A percentile compares a stretch with the other conserved stretches of the same genome.
Conservation (phyloP, 2,329 filamentous ascomycete genomes). For the Pyricularia sp. region DNA sequence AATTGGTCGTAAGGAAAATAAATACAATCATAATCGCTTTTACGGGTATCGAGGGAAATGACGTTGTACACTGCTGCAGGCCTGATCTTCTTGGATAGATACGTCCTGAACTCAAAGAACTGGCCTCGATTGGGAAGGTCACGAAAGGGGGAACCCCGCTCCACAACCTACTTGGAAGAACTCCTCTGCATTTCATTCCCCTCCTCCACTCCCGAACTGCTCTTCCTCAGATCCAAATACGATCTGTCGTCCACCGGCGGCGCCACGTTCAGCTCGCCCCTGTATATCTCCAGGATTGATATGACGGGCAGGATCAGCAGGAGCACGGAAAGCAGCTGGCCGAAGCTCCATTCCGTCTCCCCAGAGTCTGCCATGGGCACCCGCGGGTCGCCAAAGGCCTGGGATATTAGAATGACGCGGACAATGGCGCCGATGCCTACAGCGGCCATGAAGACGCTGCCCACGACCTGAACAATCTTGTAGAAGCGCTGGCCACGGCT, state of each 20-base stretch:
- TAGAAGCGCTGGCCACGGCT: slow-evolving; percentile 43
- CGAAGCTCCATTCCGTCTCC: slow-evolving; percentile 54
- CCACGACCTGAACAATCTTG: slow-evolving; percentile 38
- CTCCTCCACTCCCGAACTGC: slow-evolving; percentile 30
- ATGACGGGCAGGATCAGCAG: slow-evolving; percentile 51
- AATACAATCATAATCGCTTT: neutral
- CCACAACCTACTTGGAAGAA: slow-evolving; percentile 11
- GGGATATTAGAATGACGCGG: slow-evolving; percentile 46
- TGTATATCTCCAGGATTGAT: slow-evolving; percentile 47
- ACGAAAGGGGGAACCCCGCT: neutral
- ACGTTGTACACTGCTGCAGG: neutral
- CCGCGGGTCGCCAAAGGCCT: slow-evolving; percentile 48
- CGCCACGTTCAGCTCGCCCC: slow-evolving; percentile 37
- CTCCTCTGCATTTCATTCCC: slow-evolving; percentile 14
- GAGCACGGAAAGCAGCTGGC: slow-evolving; percentile 50
- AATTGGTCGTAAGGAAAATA: too few species aligned
- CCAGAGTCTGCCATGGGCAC: slow-evolving; percentile 39
- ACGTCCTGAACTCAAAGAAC: slow-evolving; percentile 28
- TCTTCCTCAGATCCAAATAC: slow-evolving; percentile 9
- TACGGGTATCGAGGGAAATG: neutral
- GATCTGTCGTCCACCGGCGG: slow-evolving; percentile 29
- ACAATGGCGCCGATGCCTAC: slow-evolving; percentile 50
- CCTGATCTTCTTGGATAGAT: slow-evolving; percentile 18
- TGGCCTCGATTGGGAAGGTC: slow-evolving; percentile 25
- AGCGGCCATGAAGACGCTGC: slow-evolving; percentile 44